Evolutionary conservation across 1,284 basidiomycete species (phyloP).

Genomic region (Exobasidium cylindrosporum): DNA sequence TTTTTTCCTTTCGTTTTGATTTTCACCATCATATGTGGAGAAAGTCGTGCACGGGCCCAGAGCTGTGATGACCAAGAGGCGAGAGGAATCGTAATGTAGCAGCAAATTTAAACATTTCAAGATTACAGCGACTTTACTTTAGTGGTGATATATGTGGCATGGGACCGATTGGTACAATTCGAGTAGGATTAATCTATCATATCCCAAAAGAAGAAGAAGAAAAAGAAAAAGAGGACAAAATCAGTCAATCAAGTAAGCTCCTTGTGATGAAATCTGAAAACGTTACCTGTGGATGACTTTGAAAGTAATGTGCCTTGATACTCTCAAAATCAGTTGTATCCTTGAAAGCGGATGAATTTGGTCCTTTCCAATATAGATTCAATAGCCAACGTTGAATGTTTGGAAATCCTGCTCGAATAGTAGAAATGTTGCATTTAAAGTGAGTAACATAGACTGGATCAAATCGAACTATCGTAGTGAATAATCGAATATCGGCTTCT

Average conservation of each 20-base stretch:
- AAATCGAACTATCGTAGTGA: conserved; percentile 68
- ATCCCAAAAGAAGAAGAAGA: too few species aligned
- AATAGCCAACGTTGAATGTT: conserved; percentile 64
- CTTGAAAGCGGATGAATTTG: conserved; percentile 69
- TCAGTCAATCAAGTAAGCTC: not conserved
- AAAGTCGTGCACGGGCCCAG: too few species aligned
- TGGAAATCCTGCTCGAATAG: conserved; percentile 44
- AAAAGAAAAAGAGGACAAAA: too few species aligned
- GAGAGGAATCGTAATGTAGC: not conserved
- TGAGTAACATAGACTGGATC: conserved; percentile 83
- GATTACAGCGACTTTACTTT: conserved; percentile 12
- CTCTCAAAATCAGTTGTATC: conserved; percentile 76
- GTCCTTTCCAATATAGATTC: conserved; percentile 84
- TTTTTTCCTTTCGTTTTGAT: too few species aligned
- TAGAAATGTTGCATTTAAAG: conserved; percentile 80
- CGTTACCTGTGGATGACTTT: conserved; percentile 43
- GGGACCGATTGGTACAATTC: conserved; percentile 48
- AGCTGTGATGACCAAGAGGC: too few species aligned
- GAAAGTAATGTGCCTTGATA: conserved; percentile 57
- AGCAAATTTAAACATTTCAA: not conserved
- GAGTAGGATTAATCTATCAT: conserved; percentile 37
- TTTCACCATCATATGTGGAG: too few species aligned
- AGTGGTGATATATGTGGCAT: conserved; percentile 44
- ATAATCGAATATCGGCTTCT: conserved; percentile 73
- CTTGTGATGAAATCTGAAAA: not conserved